Conservation (phyloP, 192 early-diverging fungal genomes). For the Podila verticillata region DNA sequence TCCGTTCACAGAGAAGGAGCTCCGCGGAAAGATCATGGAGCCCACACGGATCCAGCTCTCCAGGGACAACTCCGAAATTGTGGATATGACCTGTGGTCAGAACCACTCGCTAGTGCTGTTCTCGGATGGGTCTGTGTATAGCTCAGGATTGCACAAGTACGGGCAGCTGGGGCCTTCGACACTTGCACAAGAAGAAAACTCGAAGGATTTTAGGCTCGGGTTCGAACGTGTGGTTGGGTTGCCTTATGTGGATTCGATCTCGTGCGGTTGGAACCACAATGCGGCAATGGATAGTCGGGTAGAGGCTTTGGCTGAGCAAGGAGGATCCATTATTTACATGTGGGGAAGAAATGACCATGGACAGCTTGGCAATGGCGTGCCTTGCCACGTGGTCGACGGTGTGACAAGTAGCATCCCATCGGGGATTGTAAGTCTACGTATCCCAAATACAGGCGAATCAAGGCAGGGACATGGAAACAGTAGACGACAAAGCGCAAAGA, state of each 20-base stretch:
- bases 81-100: slow-evolving; percentile 71
- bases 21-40: slow-evolving; percentile 36
- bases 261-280: slow-evolving; percentile 72
- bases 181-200: slow-evolving; percentile 8
- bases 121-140: slow-evolving; percentile 54
- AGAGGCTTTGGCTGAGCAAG: slow-evolving; percentile 12
- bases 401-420: not conserved
- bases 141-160: slow-evolving; percentile 71
- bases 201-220: slow-evolving; percentile 54
- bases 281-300: slow-evolving; percentile 38
- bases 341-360: slow-evolving; percentile 86
- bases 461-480: not conserved
- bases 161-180: slow-evolving; percentile 62
- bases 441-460: not conserved
- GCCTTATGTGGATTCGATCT: slow-evolving; percentile 49
- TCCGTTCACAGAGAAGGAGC: slow-evolving; percentile 26
- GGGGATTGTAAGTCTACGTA: slow-evolving; percentile 14
- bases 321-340: slow-evolving; percentile 34
- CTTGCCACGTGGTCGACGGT: not conserved
- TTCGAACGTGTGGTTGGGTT: slow-evolving; percentile 35
- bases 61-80: slow-evolving; percentile 30
- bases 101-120: slow-evolving; percentile 66
- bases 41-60: slow-evolving; percentile 29
- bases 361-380: slow-evolving; percentile 62
- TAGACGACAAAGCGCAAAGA: slow-evolving; percentile 5